A percentile compares a stretch with the other conserved stretches of the same genome.
phyloP scores from a whole-genome alignment of 345 rosid genomes.

The Pistacia atlantica region DNA sequence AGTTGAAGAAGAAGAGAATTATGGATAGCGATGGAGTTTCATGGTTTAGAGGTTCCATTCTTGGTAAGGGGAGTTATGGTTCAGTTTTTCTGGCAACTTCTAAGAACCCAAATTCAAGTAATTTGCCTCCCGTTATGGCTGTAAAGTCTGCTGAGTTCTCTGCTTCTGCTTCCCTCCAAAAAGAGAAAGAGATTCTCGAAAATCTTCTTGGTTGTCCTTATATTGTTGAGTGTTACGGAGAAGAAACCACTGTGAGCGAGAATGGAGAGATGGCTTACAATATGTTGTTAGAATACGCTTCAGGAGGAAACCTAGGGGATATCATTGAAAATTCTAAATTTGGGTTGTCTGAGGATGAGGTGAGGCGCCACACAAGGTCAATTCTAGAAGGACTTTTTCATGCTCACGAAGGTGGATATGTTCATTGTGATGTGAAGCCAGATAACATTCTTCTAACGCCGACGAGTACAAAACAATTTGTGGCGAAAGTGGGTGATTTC shows the following conservation, averaged over 20 bases:
- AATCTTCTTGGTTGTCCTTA: slow-evolving; percentile 27
- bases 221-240: slow-evolving; percentile 41
- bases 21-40: slow-evolving; percentile 11
- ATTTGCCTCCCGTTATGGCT: slow-evolving; percentile 30
- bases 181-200: slow-evolving; percentile 40
- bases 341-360: slow-evolving; percentile 33
- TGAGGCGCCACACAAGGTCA: slow-evolving; percentile 30
- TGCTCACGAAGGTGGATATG: slow-evolving; percentile 35
- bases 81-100: slow-evolving; percentile 27
- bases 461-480: neutral
- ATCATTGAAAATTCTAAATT: slow-evolving; percentile 13
- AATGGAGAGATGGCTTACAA: slow-evolving; percentile 33
- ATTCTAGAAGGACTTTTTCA: slow-evolving; percentile 40
- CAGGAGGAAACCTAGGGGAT: slow-evolving; percentile 39
- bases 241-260: slow-evolving; percentile 12
- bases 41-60: slow-evolving; percentile 30
- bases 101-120: slow-evolving; percentile 11
- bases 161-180: slow-evolving; percentile 30
- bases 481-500: slow-evolving; percentile 40
- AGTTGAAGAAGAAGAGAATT: neutral
- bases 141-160: slow-evolving; percentile 30
- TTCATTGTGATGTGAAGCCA: slow-evolving; percentile 49
- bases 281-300: slow-evolving; percentile 43
- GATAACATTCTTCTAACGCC: slow-evolving; percentile 34
- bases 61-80: slow-evolving; percentile 34